Evolutionary conservation across 2,329 filamentous ascomycete genomes (phyloP).

Genomic region (Tricladium varicosporioides): DNA sequence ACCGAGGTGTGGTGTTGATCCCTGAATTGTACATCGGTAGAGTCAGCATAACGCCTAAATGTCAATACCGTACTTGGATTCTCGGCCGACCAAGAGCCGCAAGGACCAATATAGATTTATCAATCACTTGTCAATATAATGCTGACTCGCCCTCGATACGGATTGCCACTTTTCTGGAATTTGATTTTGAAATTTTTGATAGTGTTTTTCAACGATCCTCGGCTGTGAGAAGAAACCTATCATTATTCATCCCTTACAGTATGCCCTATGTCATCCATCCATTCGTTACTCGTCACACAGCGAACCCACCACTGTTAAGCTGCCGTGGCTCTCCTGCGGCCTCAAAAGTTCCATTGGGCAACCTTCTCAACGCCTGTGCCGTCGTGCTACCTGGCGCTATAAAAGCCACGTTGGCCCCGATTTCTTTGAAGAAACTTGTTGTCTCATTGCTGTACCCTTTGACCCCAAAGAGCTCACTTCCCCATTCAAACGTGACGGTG

Average conservation of each 20-base stretch:
- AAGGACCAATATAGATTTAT: background rate
- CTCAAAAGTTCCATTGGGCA: conserved; percentile 69
- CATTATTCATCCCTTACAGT: too few species aligned
- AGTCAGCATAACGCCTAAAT: background rate
- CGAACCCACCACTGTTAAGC: conserved; percentile 64
- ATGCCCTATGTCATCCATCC: background rate
- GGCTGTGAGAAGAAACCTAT: background rate
- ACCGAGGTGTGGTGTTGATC: background rate
- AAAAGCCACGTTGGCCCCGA: conserved; percentile 62
- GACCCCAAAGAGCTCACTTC: conserved; percentile 33
- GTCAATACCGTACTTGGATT: background rate
- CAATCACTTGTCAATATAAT: background rate
- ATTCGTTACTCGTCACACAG: conserved; percentile 37
- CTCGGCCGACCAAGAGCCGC: background rate
- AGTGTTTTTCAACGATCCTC: background rate
- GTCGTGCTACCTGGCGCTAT: conserved; percentile 53
- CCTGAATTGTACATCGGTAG: background rate
- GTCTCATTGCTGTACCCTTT: conserved; percentile 56
- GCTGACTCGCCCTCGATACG: background rate
- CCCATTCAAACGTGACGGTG: conserved; percentile 55
- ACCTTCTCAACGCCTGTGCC: conserved; percentile 62
- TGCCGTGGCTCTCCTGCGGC: conserved; percentile 76
- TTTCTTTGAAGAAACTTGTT: conserved; percentile 52
- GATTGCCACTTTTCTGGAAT: background rate
- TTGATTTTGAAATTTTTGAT: background rate